A percentile compares a stretch with the other conserved stretches of the same genome.
phyloP scores from a whole-genome alignment of 2,329 filamentous ascomycete genomes.

The Ceratocystiopsis brevicomis region DNA sequence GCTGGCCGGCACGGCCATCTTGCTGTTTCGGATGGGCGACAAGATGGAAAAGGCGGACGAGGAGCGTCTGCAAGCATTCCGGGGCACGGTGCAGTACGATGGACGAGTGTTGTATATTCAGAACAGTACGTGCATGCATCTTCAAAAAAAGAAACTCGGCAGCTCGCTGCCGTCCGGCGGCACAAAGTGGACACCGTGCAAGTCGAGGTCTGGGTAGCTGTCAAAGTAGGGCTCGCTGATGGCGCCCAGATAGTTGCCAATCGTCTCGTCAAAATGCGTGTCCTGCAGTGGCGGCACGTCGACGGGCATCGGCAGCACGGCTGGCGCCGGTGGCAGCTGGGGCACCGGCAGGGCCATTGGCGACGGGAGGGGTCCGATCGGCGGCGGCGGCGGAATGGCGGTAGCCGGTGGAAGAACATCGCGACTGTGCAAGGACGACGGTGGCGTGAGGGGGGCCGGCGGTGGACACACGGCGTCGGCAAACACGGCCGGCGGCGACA shows the following conservation, averaged over 20 bases:
- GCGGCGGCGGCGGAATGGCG: too few relatives aligned
- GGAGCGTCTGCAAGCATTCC: neutral
- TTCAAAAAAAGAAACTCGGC: neutral
- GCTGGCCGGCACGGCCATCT: neutral
- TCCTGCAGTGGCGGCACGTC: neutral
- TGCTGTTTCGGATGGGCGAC: neutral
- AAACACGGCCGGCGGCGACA: too few relatives aligned
- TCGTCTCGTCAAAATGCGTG: neutral
- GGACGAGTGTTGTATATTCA: too few relatives aligned
- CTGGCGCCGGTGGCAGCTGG: neutral
- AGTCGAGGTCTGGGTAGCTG: neutral
- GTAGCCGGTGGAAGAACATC: too few relatives aligned
- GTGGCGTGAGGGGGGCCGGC: too few relatives aligned
- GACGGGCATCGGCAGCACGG: too few relatives aligned
- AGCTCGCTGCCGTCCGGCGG: neutral
- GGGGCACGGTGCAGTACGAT: too few relatives aligned
- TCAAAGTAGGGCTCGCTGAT: neutral
- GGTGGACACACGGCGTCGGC: too few relatives aligned
- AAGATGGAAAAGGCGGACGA: neutral
- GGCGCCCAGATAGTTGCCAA: neutral
- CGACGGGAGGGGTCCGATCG: too few relatives aligned
- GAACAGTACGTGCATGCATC: too few relatives aligned
- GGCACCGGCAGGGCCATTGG: too few relatives aligned
- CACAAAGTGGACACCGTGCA: neutral
- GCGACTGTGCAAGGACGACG: too few relatives aligned